Evolutionary conservation across 2,329 filamentous ascomycete species (phyloP).

Genomic region (Xylogone sp.): DNA sequence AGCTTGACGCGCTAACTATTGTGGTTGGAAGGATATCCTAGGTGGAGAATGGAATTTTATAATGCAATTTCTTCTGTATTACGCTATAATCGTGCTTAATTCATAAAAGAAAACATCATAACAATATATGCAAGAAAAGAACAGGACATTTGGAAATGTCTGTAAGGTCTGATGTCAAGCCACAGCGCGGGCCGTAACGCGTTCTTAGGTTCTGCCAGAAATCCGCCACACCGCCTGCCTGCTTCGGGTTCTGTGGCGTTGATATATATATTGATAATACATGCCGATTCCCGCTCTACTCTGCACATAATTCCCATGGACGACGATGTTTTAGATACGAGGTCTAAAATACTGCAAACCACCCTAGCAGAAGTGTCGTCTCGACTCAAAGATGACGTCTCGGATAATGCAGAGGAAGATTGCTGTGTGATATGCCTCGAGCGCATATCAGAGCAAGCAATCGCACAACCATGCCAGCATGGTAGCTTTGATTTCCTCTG

Average conservation of each 20-base stretch:
- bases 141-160: not conserved
- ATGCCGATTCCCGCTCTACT: not conserved
- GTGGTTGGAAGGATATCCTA: not conserved
- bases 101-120: not conserved
- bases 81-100: not conserved
- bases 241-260: not conserved
- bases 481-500: constrained; percentile 81
- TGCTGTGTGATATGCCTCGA: constrained; percentile 89
- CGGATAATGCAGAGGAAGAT: constrained; percentile 31
- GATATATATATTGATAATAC: not conserved
- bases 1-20: not conserved
- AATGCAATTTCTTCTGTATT: constrained; percentile 1
- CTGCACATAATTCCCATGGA: constrained; percentile 19
- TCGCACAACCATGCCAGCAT: constrained; percentile 75
- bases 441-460: constrained; percentile 64
- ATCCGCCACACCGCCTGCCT: not conserved
- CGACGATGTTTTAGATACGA: constrained; percentile 35
- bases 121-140: not conserved
- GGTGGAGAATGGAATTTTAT: too few relatives aligned
- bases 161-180: not conserved
- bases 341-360: constrained; percentile 38
- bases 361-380: constrained; percentile 38
- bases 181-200: not conserved
- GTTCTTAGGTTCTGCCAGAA: not conserved
- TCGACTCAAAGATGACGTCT: constrained; percentile 24